Evolutionary conservation across 345 rosid species (phyloP), one percentile per base, ranked within the genome.

Genomic region (Brassica carinata): DNA sequence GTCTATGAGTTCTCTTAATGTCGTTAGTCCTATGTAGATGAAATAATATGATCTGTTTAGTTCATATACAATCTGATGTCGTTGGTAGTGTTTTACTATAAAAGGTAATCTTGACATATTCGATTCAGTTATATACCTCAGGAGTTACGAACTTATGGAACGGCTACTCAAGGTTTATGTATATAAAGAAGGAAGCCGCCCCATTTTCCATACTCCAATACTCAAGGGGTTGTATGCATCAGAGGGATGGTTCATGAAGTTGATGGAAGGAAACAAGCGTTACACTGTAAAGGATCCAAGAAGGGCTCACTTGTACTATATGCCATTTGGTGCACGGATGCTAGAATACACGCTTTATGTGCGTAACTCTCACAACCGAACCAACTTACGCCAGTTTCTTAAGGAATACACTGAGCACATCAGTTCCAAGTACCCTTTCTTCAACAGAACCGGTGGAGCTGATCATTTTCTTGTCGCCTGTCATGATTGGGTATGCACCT

Each of bases 221-320:
- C 88, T 96, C 17, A 96, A 93, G 86, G 99, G 99, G 75, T 79
- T 96, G 72, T 93, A 96, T 83, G 99, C 98, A 64, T 96, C 99
- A 2, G 99, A 96, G 53, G 99, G 99, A 67, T 96, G 99, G 99
- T 96, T 96, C 79, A 96, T 96, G 99, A 96, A 93, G 85, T 87
- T 93, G 80, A 88, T 93, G 98, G 93, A 89, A 87, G 90, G 88
- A 71, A 91, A 84, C 75, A 91, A 85, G 78, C 96, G 31, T 66
- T 91, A 84, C 77, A 71, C 85, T 11, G 98, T 90, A 64, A 96
- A 93, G 80, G 93, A 96, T 34, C 97, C 97, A 29, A 85, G 83
- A 81, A 91, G 80, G 58, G 99, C 98, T 69, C 97, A 93, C 82
- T 79, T 95, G 53, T 93, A 88, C 83, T 95, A 95, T 81, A 90